Evolutionary conservation across 169 alveolate genomes (phyloP).

Genomic region (Cryptosporidium canis): DNA sequence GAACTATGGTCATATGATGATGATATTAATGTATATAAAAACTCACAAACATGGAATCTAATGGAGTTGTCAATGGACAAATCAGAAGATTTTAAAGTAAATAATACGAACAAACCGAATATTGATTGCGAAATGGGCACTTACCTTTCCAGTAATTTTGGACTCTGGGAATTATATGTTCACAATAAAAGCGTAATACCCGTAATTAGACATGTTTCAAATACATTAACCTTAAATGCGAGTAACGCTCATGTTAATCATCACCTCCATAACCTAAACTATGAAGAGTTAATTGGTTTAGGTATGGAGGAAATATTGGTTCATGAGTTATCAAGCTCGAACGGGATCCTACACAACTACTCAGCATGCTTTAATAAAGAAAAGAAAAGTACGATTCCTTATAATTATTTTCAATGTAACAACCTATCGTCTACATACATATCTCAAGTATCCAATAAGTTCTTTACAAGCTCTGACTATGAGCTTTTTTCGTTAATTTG

Average conservation of each 20-base stretch:
- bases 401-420: conserved; percentile 4
- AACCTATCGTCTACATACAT: not conserved
- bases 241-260: conserved; percentile 40
- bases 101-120: not conserved
- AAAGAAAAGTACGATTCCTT: conserved; percentile 5
- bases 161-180: conserved; percentile 55
- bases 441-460: conserved; percentile 10
- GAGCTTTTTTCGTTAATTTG: conserved; percentile 32
- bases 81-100: not conserved
- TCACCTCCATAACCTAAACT: conserved; percentile 12
- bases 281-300: conserved; percentile 58
- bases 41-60: not conserved
- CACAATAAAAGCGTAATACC: conserved; percentile 32
- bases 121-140: not conserved
- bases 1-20: conserved; percentile 46
- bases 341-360: conserved; percentile 6
- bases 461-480: conserved; percentile 22
- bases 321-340: conserved; percentile 15
- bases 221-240: conserved; percentile 40
- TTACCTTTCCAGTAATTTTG: conserved; percentile 37
- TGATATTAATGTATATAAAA: conserved; percentile 12
- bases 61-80: not conserved
- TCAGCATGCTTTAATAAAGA: conserved; percentile 3
- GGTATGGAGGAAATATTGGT: conserved; percentile 15
- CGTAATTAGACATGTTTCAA: conserved; percentile 32